Conservation (phyloP, 2,329 filamentous ascomycete species). For the Fusarium nisikadoi region DNA sequence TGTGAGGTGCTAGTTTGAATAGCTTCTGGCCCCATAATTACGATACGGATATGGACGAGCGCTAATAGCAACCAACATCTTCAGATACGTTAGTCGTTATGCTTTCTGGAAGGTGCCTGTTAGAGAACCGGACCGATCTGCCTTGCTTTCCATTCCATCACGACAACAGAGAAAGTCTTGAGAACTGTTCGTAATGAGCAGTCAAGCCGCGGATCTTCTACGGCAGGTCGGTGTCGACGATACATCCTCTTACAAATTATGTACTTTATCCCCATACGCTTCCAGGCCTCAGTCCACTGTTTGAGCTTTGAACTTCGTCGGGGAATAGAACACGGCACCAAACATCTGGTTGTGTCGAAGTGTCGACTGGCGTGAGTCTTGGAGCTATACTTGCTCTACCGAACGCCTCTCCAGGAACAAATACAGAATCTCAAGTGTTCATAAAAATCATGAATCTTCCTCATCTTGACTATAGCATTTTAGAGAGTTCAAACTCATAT, state of each 20-base stretch:
- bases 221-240: background rate
- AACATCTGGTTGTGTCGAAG: background rate
- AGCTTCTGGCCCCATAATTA: background rate
- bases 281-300: background rate
- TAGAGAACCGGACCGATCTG: background rate
- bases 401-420: background rate
- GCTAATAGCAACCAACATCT: conserved; percentile 3
- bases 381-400: background rate
- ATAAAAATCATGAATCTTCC: background rate
- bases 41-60: conserved; percentile 16
- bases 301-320: background rate
- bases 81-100: background rate
- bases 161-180: background rate
- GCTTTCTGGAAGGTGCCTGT: background rate
- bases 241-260: background rate
- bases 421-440: background rate
- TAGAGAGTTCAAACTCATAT: background rate
- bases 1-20: background rate
- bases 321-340: background rate
- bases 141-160: background rate
- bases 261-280: background rate
- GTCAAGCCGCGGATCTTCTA: background rate
- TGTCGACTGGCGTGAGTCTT: background rate
- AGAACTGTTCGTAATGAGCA: background rate
- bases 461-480: background rate